A percentile compares a stretch with the other conserved stretches of the same genome.
These are phyloP conservation scores for Xylaria arbuscula DNA, from an alignment of 2,329 filamentous ascomycete species.

Conservation along the genomic window DNA sequence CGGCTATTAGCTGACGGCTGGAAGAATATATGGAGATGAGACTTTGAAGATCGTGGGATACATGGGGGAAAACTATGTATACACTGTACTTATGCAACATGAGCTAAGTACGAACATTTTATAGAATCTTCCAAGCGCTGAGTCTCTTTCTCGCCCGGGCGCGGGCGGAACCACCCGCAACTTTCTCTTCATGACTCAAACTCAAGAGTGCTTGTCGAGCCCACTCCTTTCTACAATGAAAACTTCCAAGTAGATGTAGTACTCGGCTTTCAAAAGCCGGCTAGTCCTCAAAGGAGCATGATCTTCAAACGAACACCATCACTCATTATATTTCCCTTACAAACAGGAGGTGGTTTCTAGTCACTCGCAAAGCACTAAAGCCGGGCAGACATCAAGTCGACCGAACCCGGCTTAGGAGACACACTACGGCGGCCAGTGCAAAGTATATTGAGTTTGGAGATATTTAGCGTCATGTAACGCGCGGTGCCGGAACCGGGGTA, in stretches of 20 bases:
- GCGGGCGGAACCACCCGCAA: constrained; percentile 28
- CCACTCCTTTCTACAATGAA: constrained; percentile 9
- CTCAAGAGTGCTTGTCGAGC: constrained; percentile 2
- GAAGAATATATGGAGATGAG: neutral
- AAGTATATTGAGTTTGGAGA: too few relatives aligned
- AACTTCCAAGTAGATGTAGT: constrained; percentile 1
- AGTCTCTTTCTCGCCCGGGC: neutral
- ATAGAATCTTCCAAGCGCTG: neutral
- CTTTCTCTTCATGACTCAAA: constrained; percentile 26
- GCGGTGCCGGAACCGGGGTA: too few relatives aligned
- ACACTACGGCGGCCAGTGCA: too few relatives aligned
- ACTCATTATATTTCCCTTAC: neutral
- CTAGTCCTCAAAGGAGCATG: constrained; percentile 12
- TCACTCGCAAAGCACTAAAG: neutral
- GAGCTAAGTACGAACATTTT: neutral
- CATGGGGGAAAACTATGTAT: neutral
- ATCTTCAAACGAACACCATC: constrained; percentile 1
- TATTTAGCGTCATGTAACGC: too few relatives aligned
- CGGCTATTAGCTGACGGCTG: too few relatives aligned
- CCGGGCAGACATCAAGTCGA: constrained; percentile 3
- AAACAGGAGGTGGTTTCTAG: neutral
- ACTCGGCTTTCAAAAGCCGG: neutral
- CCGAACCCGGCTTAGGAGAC: too few relatives aligned
- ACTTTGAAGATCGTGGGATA: neutral
- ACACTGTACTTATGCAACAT: neutral